phyloP scores from a whole-genome alignment of 768 basidiomycete species.

The Multifurca ochricompacta region DNA sequence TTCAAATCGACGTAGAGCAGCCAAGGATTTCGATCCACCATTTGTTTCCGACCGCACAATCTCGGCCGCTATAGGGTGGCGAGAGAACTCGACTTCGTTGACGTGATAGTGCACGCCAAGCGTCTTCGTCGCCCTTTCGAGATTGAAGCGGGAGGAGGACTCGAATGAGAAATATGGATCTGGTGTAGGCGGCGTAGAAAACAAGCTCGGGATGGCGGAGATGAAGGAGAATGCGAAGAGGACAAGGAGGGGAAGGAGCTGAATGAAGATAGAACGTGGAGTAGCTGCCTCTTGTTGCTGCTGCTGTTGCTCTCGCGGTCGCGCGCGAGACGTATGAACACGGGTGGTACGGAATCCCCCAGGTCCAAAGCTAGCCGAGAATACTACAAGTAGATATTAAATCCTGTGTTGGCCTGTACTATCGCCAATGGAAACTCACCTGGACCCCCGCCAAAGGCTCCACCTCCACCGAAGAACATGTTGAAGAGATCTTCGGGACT shows the following conservation, averaged over 20 bases:
- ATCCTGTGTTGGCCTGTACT: neutral
- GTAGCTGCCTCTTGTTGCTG: constrained; percentile 36
- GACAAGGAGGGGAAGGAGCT: constrained; percentile 78
- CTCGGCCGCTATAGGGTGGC: constrained; percentile 75
- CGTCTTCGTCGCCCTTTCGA: constrained; percentile 62
- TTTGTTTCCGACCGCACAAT: constrained; percentile 37
- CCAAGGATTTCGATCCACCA: constrained; percentile 17
- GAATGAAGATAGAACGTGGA: constrained; percentile 57
- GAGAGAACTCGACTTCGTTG: constrained; percentile 63
- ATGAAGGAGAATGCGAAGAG: constrained; percentile 80
- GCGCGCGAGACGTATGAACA: constrained; percentile 36
- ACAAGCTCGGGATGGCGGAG: constrained; percentile 70
- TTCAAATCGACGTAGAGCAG: constrained; percentile 60
- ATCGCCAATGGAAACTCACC: constrained; percentile 24
- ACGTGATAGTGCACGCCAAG: constrained; percentile 80
- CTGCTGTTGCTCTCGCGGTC: constrained; percentile 25
- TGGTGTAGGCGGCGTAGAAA: constrained; percentile 56
- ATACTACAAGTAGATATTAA: constrained; percentile 37
- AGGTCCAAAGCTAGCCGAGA: constrained; percentile 71
- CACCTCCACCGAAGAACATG: constrained; percentile 90
- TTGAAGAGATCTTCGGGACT: constrained; percentile 97
- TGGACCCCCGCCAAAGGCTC: constrained; percentile 52
- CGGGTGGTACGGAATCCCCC: constrained; percentile 75
- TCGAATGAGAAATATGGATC: constrained; percentile 78
- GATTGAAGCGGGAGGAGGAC: constrained; percentile 49